These are phyloP conservation scores for Pistacia vera DNA, from an alignment of 345 rosid genomes.

Conservation along the genomic window DNA sequence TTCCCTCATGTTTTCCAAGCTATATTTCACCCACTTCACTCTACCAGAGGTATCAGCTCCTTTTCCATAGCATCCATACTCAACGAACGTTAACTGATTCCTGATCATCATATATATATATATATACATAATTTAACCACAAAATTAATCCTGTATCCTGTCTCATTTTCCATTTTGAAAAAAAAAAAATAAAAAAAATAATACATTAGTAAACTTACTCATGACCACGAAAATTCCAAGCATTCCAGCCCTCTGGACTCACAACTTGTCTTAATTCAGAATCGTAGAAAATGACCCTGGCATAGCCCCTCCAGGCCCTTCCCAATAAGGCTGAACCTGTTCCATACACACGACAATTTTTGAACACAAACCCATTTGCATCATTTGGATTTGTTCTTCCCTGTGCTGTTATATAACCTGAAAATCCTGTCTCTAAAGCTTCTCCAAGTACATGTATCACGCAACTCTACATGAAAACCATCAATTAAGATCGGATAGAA, in stretches of 20 bases:
- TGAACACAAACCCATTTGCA: slow-evolving; percentile 58
- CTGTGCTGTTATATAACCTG: slow-evolving; percentile 66
- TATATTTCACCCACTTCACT: slow-evolving; percentile 48
- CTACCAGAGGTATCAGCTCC: slow-evolving; percentile 44
- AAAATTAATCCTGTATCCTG: no score
- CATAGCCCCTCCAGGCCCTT: slow-evolving; percentile 58
- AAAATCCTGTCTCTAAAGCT: slow-evolving; percentile 25
- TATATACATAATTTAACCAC: neutral
- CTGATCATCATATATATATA: slow-evolving; percentile 23
- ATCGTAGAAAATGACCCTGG: slow-evolving; percentile 54
- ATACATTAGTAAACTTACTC: slow-evolving; percentile 30
- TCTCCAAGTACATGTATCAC: slow-evolving; percentile 48
- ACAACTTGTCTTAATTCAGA: slow-evolving; percentile 34
- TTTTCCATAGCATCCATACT: slow-evolving; percentile 39
- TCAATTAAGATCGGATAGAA: no score
- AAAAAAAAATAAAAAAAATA: no score
- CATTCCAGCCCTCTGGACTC: slow-evolving; percentile 46
- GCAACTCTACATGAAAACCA: slow-evolving; percentile 38
- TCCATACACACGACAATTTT: slow-evolving; percentile 44
- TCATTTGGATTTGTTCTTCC: slow-evolving; percentile 43
- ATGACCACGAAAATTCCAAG: slow-evolving; percentile 38
- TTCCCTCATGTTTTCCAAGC: neutral
- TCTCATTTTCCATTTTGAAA: no score
- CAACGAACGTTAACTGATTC: slow-evolving; percentile 40
- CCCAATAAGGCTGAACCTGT: slow-evolving; percentile 42